Conservation (phyloP, 352 stramenopile genomes). For the Phytophthora crassamura region DNA sequence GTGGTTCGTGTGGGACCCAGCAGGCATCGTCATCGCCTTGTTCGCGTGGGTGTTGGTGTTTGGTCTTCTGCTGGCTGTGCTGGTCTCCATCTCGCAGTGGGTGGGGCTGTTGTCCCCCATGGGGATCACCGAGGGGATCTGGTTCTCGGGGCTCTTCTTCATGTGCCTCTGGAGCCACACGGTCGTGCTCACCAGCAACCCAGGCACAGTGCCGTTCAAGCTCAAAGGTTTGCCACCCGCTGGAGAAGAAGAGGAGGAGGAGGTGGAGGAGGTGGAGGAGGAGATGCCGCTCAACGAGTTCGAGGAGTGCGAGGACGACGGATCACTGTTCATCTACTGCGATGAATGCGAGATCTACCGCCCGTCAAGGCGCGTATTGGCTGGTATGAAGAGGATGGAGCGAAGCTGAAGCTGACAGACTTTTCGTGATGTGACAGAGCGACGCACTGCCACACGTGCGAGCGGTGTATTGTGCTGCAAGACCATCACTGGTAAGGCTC, state of each 20-base stretch:
- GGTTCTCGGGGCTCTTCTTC: constrained; percentile 59
- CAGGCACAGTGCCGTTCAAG: constrained; percentile 66
- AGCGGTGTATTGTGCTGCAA: constrained; percentile 79
- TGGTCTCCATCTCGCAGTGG: constrained; percentile 61
- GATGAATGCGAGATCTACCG: constrained; percentile 84
- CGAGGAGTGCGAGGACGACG: constrained; percentile 76
- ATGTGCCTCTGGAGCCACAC: constrained; percentile 82
- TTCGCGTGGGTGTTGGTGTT: constrained; percentile 70
- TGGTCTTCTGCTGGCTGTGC: constrained; percentile 48
- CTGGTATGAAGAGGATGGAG: neutral
- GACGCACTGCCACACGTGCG: constrained; percentile 79
- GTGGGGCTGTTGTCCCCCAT: constrained; percentile 59
- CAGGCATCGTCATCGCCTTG: constrained; percentile 64
- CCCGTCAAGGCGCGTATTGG: constrained; percentile 57
- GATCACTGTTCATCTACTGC: constrained; percentile 80
- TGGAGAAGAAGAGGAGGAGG: constrained; percentile 14
- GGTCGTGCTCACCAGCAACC: constrained; percentile 80
- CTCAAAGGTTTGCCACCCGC: constrained; percentile 30
- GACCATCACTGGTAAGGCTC: constrained; percentile 82
- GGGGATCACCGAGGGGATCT: constrained; percentile 49
- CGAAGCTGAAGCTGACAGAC: neutral
- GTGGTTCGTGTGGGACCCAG: constrained; percentile 75
- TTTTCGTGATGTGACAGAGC: constrained; percentile 45
- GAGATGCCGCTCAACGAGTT: constrained; percentile 74
- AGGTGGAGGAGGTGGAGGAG: constrained; percentile 57